phyloP scores from a whole-genome alignment of 73 alveolate species.

The Halteria grandinella region DNA sequence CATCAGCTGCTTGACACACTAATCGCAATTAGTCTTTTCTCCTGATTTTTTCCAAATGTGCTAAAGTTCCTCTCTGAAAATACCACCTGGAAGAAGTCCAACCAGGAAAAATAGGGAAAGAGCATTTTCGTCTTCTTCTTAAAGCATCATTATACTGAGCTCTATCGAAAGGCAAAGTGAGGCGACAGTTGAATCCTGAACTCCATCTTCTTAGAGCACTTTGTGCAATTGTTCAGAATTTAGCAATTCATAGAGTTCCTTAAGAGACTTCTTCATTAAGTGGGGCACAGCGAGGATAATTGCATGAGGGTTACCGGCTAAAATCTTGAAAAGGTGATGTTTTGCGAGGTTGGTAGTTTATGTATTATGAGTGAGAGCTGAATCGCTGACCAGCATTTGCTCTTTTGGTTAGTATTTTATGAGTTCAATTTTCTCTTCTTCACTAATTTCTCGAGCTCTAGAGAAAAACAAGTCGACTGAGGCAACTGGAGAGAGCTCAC shows the following conservation, averaged over 20 bases:
- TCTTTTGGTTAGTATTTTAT: constrained; percentile 23
- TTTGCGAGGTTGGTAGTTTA: constrained; percentile 20
- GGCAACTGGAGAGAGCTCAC: constrained; percentile 37
- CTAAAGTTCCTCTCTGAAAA: constrained; percentile 22
- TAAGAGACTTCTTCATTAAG: constrained; percentile 15
- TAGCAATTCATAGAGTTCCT: constrained; percentile 42
- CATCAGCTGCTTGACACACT: no score
- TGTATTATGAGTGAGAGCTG: not conserved
- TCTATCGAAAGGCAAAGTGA: constrained; percentile 61
- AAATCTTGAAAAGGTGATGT: constrained; percentile 40
- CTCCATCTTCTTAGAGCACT: constrained; percentile 41
- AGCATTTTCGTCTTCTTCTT: constrained; percentile 45
- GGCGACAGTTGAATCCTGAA: constrained; percentile 47
- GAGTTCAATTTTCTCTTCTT: constrained; percentile 53
- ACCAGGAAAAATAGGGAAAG: constrained; percentile 48
- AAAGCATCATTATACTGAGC: constrained; percentile 29
- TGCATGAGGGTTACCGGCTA: constrained; percentile 69
- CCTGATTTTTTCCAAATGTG: constrained; percentile 54
- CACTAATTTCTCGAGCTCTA: constrained; percentile 51
- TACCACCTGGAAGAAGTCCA: constrained; percentile 74
- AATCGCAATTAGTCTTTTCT: no score
- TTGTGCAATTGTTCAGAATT: constrained; percentile 50
- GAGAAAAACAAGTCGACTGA: constrained; percentile 46
- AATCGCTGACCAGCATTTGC: not conserved
- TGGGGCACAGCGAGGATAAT: constrained; percentile 54